Base-by-base conservation (phyloP, 2,329 filamentous ascomycete species). In the Calycina herbarum region DNA sequence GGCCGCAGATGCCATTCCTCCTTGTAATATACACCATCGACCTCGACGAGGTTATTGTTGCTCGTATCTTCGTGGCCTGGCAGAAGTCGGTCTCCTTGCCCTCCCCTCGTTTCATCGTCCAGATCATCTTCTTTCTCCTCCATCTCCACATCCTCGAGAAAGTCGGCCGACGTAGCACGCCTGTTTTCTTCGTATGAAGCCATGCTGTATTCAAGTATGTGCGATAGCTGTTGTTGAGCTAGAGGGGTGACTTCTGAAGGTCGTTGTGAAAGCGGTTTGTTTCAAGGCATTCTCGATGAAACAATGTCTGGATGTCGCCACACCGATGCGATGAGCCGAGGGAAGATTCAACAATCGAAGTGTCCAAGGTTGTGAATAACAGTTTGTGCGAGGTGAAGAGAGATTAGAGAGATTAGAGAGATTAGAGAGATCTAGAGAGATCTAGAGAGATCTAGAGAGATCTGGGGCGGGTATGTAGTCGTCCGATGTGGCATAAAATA, bases 1-100 rank as follows among this genome's bases (percentile, higher is more conserved):
- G 73, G 73, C 40, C 73, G 72, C 40, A 76, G 61, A 66, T 75
- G 72, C 72, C 71, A 75, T 70, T 74, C 69, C 1, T 68, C 67
- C 48, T 70, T 69, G 62, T 73, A 71, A 15, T 24, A 24, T 10
- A 51, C 45, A 24, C 45, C 45, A 11, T 51, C 20, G 45, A 51
- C 45, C 45, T 51, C 45, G 4, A 51, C n/a, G n/a, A 51, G 45
- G 2, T 51, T 51, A 33, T 69, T 67, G 4, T 68, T 13, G 13
- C 69, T 63, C n/a, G 42, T 59, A 13, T 62, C 15, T 57, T 70
- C 66, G 5, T 70, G 68, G 27, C 59, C 69, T 56, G 68, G 40
- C 5, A 76, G 64, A 27, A 75, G 67, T 20, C 71, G 68, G 8
- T 75, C 67, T 7, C 69, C 66, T 61, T 72, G 69, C n/a, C 67